Base-by-base conservation (phyloP, 108 stramenopile genomes). In the Cylindrotheca closterium region DNA sequence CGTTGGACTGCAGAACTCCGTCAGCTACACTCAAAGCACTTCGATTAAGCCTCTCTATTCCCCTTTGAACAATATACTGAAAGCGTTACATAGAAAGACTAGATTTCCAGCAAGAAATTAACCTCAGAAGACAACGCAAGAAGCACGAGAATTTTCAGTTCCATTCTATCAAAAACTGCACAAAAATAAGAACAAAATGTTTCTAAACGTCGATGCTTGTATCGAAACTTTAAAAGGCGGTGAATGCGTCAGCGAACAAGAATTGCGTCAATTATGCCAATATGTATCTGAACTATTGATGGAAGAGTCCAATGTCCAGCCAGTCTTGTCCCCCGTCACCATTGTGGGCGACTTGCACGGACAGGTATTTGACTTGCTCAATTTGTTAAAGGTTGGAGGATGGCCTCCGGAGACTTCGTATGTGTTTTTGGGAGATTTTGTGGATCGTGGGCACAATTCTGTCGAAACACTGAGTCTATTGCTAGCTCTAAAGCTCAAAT, bases 291-390 rank as follows among this genome's bases (percentile, higher is more conserved):
- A 90, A 81, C 70, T 90, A 59, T 58, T 91, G 30, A 79, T 85
- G 67, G 89, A 94, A 64, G 93, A 94, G 63, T 86, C 84, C 42
- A 94, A 94, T 62, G 94, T 95, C 0, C 88, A 90, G 58, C 86
- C 91, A 3, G 91, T 95, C 0, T 22, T 72, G 0, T 75, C 79
- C 27, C 94, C 94, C 0, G 93, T 96, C 18, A 96, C 88, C 30
- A 83, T 96, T 59, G 93, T 94, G 10, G 97, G 97, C 5, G 97
- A 98, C 68, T 72, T 98, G 31, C 97, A 98, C 67, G 97, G 97
- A 0, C 97, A 98, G 69, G 96, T 96, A 63, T 98, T 92, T 66
- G 97, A 98, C 75, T 50, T 89, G 67, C 70, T 85, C 28, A 86
- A 90, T 70, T 51, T 93, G 30, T 75, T 93, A 26, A 79, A 84